Percentiles rank a stretch among this genome's conserved stretches.
These are phyloP conservation scores for Fusarium odoratissimum DNA, from an alignment of 2,329 filamentous ascomycete species.

Conservation along the genomic window DNA sequence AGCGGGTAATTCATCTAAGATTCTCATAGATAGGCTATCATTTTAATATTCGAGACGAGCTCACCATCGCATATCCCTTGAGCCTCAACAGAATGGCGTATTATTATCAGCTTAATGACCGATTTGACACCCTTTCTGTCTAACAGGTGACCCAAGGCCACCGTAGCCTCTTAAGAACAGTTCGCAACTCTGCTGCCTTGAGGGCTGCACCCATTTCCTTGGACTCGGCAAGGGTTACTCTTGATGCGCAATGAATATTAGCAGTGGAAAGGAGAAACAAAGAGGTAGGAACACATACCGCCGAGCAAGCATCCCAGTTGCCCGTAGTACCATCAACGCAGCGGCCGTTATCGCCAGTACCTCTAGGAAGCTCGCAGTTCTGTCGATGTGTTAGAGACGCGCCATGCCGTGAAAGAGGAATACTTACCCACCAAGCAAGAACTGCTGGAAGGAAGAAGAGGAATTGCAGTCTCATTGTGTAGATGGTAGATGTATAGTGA, in stretches of 20 bases:
- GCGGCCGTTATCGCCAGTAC: neutral
- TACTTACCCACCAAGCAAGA: neutral
- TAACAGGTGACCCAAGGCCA: too few species aligned
- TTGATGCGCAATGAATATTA: neutral
- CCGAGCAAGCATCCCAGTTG: neutral
- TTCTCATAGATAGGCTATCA: neutral
- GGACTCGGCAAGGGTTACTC: neutral
- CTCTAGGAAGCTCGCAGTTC: neutral
- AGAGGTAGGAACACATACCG: neutral
- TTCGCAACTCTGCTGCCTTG: neutral
- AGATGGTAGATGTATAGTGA: fast-evolving
- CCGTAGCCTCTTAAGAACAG: neutral
- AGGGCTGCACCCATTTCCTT: neutral
- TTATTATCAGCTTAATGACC: too few species aligned
- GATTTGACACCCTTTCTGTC: too few species aligned
- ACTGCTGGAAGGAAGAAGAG: neutral
- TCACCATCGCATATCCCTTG: fast-evolving
- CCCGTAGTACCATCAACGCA: neutral
- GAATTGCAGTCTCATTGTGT: neutral
- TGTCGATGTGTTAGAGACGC: neutral
- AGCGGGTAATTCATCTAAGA: fast-evolving
- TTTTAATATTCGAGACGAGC: fast-evolving
- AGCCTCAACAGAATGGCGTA: fast-evolving
- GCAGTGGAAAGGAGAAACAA: neutral
- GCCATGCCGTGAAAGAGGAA: fast-evolving